Evolutionary conservation across 805 yeast species (phyloP), one percentile per base, ranked within the genome.

Genomic region (Candida railenensis): DNA sequence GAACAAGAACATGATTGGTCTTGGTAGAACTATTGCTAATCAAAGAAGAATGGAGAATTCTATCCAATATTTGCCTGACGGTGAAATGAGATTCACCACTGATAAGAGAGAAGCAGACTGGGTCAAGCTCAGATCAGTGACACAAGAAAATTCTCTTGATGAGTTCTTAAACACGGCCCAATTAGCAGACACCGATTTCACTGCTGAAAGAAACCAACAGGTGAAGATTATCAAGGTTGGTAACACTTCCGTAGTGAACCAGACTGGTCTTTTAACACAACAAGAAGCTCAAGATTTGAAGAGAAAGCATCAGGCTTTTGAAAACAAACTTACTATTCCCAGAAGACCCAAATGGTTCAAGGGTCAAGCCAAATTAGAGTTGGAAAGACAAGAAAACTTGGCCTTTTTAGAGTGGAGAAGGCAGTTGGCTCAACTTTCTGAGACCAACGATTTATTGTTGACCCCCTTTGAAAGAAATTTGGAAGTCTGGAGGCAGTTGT

Each of bases 401-500:
- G 85, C 97, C 1, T 94, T 94, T 60, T 76, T 94, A 58, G 85
- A 87, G 25, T 94, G 99, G 99, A 82, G 99, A 71, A 77, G 98
- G 61, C 83, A 83, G 43, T 76, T 94, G 50, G 99, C 99, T 0
- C 66, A 77, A 38, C 73, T 94, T 47, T 95, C 91, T 52, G 96
- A 92, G 63, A 79, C 78, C 55, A 82, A 89, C 53, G 96, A 92
- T 64, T 73, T 94, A 57, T 72, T 91, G 48, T 76, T 94, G 62
- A 94, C 99, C 0, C 99, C 99, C 3, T 94, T 92, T 62, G 99
- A 94, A 72, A 82, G 99, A 72, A 94, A 94, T 64, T 74, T 94
- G 53, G 97, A 92, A 74, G 97, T 94, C 48, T 94, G 99, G 99
- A 83, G 94, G 62, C 99, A 94, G 69, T 73, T 94, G 53, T 94